phyloP scores from a whole-genome alignment of 768 basidiomycete genomes.

The Coprinopsis cinerea region DNA sequence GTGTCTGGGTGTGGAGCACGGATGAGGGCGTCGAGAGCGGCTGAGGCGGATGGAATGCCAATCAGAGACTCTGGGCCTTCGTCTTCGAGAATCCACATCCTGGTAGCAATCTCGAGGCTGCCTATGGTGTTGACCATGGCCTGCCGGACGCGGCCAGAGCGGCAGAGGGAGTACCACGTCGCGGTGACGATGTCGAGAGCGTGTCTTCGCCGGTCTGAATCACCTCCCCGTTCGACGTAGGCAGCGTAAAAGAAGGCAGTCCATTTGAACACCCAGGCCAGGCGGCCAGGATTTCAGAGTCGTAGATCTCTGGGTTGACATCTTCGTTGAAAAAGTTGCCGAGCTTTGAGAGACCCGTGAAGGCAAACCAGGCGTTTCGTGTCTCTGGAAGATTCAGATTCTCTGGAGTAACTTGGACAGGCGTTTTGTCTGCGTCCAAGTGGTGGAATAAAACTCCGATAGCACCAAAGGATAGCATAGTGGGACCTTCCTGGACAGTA shows the following conservation, averaged over 20 bases:
- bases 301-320: slow-evolving; percentile 15
- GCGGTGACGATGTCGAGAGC: slow-evolving; percentile 25
- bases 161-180: slow-evolving; percentile 23
- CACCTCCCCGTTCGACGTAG: slow-evolving; percentile 17
- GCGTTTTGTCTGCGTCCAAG: slow-evolving; percentile 19
- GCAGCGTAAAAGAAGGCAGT: slow-evolving; percentile 26
- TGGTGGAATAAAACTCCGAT: slow-evolving; percentile 26
- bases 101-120: slow-evolving; percentile 28
- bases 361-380: slow-evolving; percentile 25
- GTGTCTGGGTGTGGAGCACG: slow-evolving; percentile 11
- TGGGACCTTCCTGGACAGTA: slow-evolving; percentile 9
- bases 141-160: slow-evolving; percentile 21
- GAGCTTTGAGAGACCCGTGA: slow-evolving; percentile 28
- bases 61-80: slow-evolving; percentile 13
- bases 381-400: slow-evolving; percentile 15
- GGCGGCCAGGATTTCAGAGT: slow-evolving; percentile 18
- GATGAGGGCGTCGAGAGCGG: slow-evolving; percentile 24
- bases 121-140: slow-evolving; percentile 26
- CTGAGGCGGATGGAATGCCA: slow-evolving; percentile 23
- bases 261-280: slow-evolving; percentile 35
- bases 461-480: slow-evolving; percentile 18
- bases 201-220: slow-evolving; percentile 8
- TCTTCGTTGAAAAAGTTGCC: slow-evolving; percentile 16
- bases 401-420: slow-evolving; percentile 8
- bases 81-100: slow-evolving; percentile 29